Percentiles rank a stretch among this genome's conserved stretches.
phyloP scores from a whole-genome alignment of 345 rosid species.

The Clausena lansium region DNA sequence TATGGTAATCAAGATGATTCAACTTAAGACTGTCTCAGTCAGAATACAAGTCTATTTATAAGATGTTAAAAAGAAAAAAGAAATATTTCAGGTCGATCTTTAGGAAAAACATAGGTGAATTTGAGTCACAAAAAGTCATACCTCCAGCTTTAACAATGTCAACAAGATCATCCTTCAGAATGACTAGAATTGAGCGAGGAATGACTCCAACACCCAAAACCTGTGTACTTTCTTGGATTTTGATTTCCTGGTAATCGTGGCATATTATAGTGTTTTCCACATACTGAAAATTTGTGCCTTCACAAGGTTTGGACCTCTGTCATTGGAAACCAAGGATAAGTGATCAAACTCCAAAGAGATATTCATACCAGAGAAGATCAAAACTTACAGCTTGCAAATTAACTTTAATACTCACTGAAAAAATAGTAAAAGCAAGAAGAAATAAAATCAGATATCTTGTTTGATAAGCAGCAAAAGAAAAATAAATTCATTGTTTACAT shows the following conservation, averaged over 20 bases:
- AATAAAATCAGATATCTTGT: constrained; percentile 3
- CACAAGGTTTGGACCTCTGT: constrained; percentile 70
- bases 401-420: not conserved
- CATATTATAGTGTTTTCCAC: constrained; percentile 64
- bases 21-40: not conserved
- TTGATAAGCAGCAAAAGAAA: not conserved
- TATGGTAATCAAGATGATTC: not conserved
- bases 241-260: constrained; percentile 94
- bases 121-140: constrained; percentile 27
- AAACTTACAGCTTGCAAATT: not conserved
- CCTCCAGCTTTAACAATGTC: constrained; percentile 98
- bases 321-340: constrained; percentile 20
- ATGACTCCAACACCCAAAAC: constrained; percentile 90
- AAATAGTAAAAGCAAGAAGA: not conserved
- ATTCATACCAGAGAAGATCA: not conserved
- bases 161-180: constrained; percentile 89
- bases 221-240: constrained; percentile 93
- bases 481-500: not conserved
- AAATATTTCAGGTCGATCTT: not conserved
- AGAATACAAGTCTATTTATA: not conserved
- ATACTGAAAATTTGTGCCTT: constrained; percentile 68
- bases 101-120: not conserved
- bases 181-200: constrained; percentile 81
- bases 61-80: not conserved
- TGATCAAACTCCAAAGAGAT: not conserved